Percentiles rank a stretch among this genome's conserved stretches.
phyloP scores from a whole-genome alignment of 2,329 filamentous ascomycete genomes.

The Westerdykella sp. region DNA sequence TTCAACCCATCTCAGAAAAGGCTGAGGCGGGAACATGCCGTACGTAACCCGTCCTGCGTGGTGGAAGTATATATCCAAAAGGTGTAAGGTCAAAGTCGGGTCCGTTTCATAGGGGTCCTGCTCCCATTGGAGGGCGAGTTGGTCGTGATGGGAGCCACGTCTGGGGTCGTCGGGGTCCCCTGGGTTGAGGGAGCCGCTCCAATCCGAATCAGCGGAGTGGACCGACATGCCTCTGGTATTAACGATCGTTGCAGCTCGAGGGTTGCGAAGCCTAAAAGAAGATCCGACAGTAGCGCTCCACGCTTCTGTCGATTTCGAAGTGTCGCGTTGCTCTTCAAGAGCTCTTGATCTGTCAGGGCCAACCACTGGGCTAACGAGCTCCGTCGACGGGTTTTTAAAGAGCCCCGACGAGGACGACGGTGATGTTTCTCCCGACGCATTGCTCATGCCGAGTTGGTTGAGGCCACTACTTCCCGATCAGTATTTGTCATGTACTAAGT shows the following conservation, averaged over 20 bases:
- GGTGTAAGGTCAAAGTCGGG: constrained; percentile 45
- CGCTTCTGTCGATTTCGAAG: constrained; percentile 20
- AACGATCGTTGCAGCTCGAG: constrained; percentile 19
- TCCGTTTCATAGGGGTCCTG: constrained; percentile 51
- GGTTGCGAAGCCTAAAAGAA: constrained; percentile 21
- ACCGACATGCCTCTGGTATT: constrained; percentile 28
- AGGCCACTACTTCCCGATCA: constrained; percentile 25
- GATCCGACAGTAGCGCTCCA: constrained; percentile 20
- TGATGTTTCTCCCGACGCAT: constrained; percentile 29
- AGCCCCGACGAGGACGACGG: constrained; percentile 25
- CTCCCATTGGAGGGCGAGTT: constrained; percentile 39
- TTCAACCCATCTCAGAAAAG: constrained; percentile 52
- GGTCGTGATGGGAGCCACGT: constrained; percentile 29
- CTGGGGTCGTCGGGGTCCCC: constrained; percentile 23
- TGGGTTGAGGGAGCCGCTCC: constrained; percentile 26
- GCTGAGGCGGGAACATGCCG: constrained; percentile 50
- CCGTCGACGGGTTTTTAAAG: constrained; percentile 28
- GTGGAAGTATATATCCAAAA: constrained; percentile 53
- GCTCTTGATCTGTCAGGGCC: constrained; percentile 24
- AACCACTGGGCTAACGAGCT: constrained; percentile 25
- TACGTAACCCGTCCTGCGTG: constrained; percentile 51
- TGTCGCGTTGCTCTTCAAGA: constrained; percentile 27
- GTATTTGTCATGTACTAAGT: constrained; percentile 28
- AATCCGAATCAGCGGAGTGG: constrained; percentile 30
- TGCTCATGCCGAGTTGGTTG: constrained; percentile 26